Evolutionary conservation across 768 basidiomycete species (phyloP).

Genomic region (Strobilomyces dryophilus): DNA sequence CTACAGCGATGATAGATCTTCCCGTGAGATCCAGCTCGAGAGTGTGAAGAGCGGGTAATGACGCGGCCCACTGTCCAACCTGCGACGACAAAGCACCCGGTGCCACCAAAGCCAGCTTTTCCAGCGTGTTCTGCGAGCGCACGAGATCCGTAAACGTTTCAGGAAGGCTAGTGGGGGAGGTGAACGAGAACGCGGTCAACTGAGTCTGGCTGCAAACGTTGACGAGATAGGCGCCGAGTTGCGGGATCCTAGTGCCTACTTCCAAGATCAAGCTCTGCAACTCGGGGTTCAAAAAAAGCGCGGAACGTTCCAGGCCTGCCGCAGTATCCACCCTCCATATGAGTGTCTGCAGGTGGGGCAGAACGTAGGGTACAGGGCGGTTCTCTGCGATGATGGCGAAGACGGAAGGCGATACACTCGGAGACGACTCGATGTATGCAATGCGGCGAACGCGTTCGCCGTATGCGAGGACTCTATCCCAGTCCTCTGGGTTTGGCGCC

Average conservation of each 20-base stretch:
- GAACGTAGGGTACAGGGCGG: slow-evolving; percentile 57
- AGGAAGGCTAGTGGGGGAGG: slow-evolving; percentile 64
- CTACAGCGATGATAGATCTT: slow-evolving; percentile 63
- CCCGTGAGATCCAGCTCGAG: slow-evolving; percentile 72
- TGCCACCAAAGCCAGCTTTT: slow-evolving; percentile 62
- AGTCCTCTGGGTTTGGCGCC: slow-evolving; percentile 63
- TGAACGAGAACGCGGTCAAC: slow-evolving; percentile 66
- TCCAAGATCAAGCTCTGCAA: slow-evolving; percentile 61
- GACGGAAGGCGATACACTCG: slow-evolving; percentile 58
- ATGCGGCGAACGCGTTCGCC: slow-evolving; percentile 65
- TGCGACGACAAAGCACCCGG: slow-evolving; percentile 69
- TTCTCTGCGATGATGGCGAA: slow-evolving; percentile 65
- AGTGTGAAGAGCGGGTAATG: slow-evolving; percentile 55
- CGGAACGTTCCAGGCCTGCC: slow-evolving; percentile 59
- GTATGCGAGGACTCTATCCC: slow-evolving; percentile 62
- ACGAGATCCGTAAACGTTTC: slow-evolving; percentile 68
- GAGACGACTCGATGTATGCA: slow-evolving; percentile 64
- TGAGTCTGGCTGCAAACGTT: slow-evolving; percentile 61
- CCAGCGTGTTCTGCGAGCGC: slow-evolving; percentile 51
- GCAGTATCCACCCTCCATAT: slow-evolving; percentile 70
- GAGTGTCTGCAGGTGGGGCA: slow-evolving; percentile 66
- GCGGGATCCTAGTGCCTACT: slow-evolving; percentile 51
- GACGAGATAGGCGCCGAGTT: slow-evolving; percentile 58
- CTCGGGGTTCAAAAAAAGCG: slow-evolving; percentile 62
- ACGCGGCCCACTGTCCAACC: slow-evolving; percentile 72